Percentiles rank a stretch among this genome's conserved stretches.
Conservation (phyloP, 2,329 filamentous ascomycete genomes). For the Trichoderma semiorbis region DNA sequence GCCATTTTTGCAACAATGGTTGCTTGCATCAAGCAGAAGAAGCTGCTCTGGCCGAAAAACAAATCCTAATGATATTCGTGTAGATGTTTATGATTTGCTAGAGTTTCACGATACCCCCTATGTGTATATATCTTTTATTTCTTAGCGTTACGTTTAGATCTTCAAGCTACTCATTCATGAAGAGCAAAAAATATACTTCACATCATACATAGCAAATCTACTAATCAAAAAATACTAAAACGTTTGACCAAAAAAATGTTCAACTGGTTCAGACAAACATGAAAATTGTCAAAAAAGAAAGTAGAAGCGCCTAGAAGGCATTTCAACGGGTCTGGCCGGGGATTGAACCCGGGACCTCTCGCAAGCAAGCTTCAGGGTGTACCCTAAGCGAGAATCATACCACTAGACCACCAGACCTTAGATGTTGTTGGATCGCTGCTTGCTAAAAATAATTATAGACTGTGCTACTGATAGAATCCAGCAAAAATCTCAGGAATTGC, state of each 20-base stretch:
- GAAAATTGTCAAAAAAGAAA: not conserved
- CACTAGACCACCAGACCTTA: slow-evolving; percentile 18
- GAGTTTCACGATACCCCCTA: not conserved
- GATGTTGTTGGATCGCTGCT: not conserved
- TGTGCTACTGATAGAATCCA: not conserved
- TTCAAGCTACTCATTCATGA: not conserved
- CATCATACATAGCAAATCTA: not conserved
- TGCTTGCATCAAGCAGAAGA: slow-evolving; percentile 58
- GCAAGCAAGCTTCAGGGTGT: slow-evolving; percentile 26
- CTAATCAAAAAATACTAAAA: not conserved
- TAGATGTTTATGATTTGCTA: not conserved
- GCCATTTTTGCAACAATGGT: slow-evolving; percentile 69
- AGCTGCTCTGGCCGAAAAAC: slow-evolving; percentile 66
- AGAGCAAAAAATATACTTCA: not conserved
- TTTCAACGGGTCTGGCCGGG: slow-evolving; percentile 40
- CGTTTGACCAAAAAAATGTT: not conserved
- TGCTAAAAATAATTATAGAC: not conserved
- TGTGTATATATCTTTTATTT: not conserved
- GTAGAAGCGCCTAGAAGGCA: not conserved
- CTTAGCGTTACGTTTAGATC: not conserved
- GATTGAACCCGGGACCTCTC: slow-evolving; percentile 48
- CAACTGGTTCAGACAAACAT: not conserved
- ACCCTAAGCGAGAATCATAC: slow-evolving; percentile 19
- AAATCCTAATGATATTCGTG: not conserved
- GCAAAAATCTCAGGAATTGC: not conserved